These are phyloP conservation scores for Solanum ahanhuiri DNA, from an alignment of 257 asterid species.

Conservation along the genomic window DNA sequence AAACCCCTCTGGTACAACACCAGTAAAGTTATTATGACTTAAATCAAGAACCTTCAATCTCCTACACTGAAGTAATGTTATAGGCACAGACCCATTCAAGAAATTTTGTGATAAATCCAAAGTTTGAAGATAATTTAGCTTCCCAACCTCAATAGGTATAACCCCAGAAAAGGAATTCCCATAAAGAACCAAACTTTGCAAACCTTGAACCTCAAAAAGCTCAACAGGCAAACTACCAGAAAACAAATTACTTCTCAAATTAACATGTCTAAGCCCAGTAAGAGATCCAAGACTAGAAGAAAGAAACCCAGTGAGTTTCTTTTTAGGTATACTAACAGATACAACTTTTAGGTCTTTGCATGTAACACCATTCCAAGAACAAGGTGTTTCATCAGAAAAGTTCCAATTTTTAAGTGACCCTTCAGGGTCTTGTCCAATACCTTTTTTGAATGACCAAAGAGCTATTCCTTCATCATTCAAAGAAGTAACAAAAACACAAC, in stretches of 20 bases:
- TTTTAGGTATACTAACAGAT: conserved; percentile 56
- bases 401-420: conserved; percentile 71
- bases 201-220: conserved; percentile 41
- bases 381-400: conserved; percentile 64
- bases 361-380: conserved; percentile 90
- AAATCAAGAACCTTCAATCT: conserved; percentile 51
- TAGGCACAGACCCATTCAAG: conserved; percentile 60
- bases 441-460: conserved; percentile 50
- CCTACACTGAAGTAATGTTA: conserved; percentile 38
- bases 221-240: conserved; percentile 45
- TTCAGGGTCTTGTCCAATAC: conserved; percentile 53
- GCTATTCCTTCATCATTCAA: conserved; percentile 67
- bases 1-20: conserved; percentile 48
- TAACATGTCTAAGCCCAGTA: conserved; percentile 62
- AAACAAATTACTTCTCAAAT: conserved; percentile 56
- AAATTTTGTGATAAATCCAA: conserved; percentile 63
- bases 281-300: conserved; percentile 68
- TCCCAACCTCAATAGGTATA: conserved; percentile 56
- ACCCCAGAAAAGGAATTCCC: conserved; percentile 64
- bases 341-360: conserved; percentile 59
- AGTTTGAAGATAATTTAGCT: conserved; percentile 47
- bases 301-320: conserved; percentile 59
- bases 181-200: conserved; percentile 82
- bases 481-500: conserved; percentile 32
- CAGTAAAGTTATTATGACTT: conserved; percentile 49